Conservation (phyloP, 495 filamentous ascomycete genomes). For the Staphylotrichum longicolle region DNA sequence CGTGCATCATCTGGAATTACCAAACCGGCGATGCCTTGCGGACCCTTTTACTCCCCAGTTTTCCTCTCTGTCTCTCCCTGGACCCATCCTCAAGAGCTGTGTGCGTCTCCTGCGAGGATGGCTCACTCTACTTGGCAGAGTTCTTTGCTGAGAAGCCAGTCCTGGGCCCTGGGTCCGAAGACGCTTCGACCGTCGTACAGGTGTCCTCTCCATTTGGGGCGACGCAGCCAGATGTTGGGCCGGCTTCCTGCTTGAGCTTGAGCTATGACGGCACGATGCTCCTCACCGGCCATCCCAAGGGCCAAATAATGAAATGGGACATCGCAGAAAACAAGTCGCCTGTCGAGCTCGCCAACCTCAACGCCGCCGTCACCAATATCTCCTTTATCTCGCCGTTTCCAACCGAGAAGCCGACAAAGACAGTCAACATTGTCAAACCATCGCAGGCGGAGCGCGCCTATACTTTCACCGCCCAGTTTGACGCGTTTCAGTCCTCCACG, state of each 20-base stretch:
- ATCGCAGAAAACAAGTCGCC: constrained; percentile 61
- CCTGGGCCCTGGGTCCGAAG: constrained; percentile 55
- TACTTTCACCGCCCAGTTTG: constrained; percentile 64
- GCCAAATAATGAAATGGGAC: constrained; percentile 72
- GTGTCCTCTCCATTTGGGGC: constrained; percentile 61
- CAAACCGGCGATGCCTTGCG: constrained; percentile 69
- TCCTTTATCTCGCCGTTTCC: constrained; percentile 64
- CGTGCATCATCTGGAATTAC: constrained; percentile 86
- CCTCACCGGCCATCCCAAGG: constrained; percentile 76
- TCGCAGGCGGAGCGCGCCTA: constrained; percentile 65
- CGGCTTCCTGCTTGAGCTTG: constrained; percentile 60
- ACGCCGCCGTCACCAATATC: constrained; percentile 77
- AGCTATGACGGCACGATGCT: constrained; percentile 81
- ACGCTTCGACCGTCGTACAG: constrained; percentile 50
- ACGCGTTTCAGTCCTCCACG: constrained; percentile 33
- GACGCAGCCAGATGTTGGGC: constrained; percentile 58
- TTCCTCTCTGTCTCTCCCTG: constrained; percentile 67
- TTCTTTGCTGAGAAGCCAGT: constrained; percentile 62
- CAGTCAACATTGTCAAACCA: constrained; percentile 69
- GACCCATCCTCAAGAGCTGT: constrained; percentile 82
- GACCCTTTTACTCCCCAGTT: constrained; percentile 72
- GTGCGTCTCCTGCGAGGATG: constrained; percentile 80
- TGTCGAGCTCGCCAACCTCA: constrained; percentile 63
- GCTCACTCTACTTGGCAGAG: constrained; percentile 76
- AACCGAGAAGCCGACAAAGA: constrained; percentile 44